Percentiles rank a stretch among this genome's conserved stretches.
These are phyloP conservation scores for Mucor piriformis DNA, from an alignment of 371 early-diverging fungal genomes.

Conservation along the genomic window DNA sequence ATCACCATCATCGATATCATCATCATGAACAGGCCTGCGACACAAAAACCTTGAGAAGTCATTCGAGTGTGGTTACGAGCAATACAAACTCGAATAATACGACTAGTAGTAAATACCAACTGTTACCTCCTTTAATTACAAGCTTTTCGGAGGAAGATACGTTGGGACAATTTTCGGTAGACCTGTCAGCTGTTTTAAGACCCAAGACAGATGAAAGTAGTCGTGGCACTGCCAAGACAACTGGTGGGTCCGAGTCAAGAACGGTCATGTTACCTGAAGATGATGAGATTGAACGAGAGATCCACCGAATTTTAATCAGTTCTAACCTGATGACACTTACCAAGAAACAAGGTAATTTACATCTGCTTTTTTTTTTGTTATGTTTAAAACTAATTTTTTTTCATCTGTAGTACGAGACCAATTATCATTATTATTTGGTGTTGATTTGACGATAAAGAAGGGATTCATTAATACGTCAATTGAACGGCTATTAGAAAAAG, in stretches of 20 bases:
- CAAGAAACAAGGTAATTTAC: slow-evolving; percentile 84
- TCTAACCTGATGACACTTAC: slow-evolving; percentile 82
- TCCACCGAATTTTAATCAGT: slow-evolving; percentile 73
- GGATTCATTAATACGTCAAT: slow-evolving; percentile 88
- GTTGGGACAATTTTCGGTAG: slow-evolving; percentile 26
- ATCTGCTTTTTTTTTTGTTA: too few relatives aligned
- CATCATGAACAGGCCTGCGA: slow-evolving; percentile 3
- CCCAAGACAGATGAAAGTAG: slow-evolving; percentile 1
- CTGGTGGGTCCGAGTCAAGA: slow-evolving; percentile 22
- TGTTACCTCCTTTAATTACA: slow-evolving; percentile 10
- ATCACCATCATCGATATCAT: neutral
- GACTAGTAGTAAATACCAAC: neutral
- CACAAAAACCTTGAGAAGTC: slow-evolving; percentile 8
- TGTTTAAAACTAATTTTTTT: neutral
- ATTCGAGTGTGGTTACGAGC: slow-evolving; percentile 2
- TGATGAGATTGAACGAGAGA: slow-evolving; percentile 81
- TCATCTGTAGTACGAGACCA: slow-evolving; percentile 76
- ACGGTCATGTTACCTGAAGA: slow-evolving; percentile 73
- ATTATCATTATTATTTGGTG: slow-evolving; percentile 73
- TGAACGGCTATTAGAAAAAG: slow-evolving; percentile 58
- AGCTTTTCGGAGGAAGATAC: slow-evolving; percentile 16
- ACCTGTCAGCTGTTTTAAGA: slow-evolving; percentile 32
- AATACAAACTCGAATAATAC: slow-evolving; percentile 3
- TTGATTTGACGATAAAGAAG: slow-evolving; percentile 80
- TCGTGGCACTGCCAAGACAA: neutral